phyloP scores from a whole-genome alignment of 169 alveolate species.

The Babesia ovata region DNA sequence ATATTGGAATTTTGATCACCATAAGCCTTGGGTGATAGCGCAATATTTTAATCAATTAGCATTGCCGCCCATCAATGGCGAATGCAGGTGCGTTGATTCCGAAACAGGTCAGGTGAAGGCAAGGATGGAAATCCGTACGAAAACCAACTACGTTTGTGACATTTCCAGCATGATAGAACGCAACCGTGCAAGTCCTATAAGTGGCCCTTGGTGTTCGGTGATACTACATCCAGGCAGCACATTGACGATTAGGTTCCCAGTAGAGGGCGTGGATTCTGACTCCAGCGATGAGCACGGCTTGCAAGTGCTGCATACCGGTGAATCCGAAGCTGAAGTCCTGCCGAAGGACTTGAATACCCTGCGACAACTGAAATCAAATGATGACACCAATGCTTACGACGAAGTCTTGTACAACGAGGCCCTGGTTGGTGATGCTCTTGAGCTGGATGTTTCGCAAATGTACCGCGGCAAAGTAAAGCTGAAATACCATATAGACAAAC shows the following conservation, averaged over 20 bases:
- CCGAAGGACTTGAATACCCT: not conserved
- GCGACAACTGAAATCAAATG: not conserved
- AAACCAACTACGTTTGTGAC: conserved; percentile 3
- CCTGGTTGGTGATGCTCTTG: conserved; percentile 12
- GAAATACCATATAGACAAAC: not conserved
- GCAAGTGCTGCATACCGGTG: no score
- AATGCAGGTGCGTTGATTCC: conserved; percentile 11
- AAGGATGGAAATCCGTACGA: not conserved
- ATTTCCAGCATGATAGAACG: not conserved
- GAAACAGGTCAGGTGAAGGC: not conserved
- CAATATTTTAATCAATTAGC: not conserved
- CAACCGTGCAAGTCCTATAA: not conserved
- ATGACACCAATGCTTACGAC: not conserved
- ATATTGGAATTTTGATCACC: not conserved
- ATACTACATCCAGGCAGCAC: conserved; percentile 9
- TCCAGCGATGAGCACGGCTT: no score
- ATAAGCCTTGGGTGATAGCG: not conserved
- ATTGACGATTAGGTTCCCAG: conserved; percentile 4
- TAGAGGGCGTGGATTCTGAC: not conserved
- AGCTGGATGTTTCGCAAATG: conserved; percentile 3
- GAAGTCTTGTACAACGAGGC: not conserved
- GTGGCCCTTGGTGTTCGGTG: conserved; percentile 14
- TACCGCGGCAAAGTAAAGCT: not conserved
- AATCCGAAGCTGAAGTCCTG: not conserved
- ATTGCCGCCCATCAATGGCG: not conserved